These are phyloP conservation scores for Spinellus fusiger DNA, from an alignment of 192 early-diverging fungal species.

Conservation along the genomic window DNA sequence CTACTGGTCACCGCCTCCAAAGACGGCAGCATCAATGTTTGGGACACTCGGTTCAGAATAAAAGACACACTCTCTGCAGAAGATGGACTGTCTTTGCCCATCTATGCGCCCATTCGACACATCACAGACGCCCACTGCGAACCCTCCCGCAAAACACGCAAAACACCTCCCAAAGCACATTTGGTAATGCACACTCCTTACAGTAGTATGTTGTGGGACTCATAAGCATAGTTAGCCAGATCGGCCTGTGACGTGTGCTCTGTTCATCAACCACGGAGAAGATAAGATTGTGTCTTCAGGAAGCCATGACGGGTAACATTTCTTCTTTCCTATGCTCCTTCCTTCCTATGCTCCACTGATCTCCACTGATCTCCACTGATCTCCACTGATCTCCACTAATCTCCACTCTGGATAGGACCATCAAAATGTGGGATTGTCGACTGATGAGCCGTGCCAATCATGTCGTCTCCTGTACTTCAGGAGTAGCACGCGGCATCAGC, in stretches of 20 bases:
- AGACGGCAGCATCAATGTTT: constrained; percentile 20
- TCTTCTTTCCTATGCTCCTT: background rate
- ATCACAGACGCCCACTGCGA: constrained; percentile 41
- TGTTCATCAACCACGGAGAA: constrained; percentile 39
- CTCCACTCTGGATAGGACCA: constrained; percentile 27
- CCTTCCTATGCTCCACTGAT: too few relatives aligned
- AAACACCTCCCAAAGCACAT: background rate
- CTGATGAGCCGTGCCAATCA: constrained; percentile 35
- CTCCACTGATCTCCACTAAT: background rate
- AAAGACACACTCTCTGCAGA: background rate
- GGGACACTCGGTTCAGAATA: constrained; percentile 20
- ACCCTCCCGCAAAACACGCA: background rate
- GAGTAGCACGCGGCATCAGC: constrained; percentile 44
- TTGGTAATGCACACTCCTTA: background rate
- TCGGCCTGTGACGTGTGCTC: constrained; percentile 47
- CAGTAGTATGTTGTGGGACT: background rate
- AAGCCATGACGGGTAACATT: constrained; percentile 55
- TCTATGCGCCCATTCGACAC: constrained; percentile 35
- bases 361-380: too few relatives aligned
- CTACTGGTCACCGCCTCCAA: constrained; percentile 14
- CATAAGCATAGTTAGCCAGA: background rate
- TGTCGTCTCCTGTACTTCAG: constrained; percentile 29
- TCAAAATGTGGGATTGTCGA: constrained; percentile 84
- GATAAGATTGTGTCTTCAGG: constrained; percentile 56
- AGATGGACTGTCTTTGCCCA: background rate